Evolutionary conservation across 148 eudicot genomes (phyloP), one percentile per base, ranked within the genome.

Genomic region (Polygonum maritimum): DNA sequence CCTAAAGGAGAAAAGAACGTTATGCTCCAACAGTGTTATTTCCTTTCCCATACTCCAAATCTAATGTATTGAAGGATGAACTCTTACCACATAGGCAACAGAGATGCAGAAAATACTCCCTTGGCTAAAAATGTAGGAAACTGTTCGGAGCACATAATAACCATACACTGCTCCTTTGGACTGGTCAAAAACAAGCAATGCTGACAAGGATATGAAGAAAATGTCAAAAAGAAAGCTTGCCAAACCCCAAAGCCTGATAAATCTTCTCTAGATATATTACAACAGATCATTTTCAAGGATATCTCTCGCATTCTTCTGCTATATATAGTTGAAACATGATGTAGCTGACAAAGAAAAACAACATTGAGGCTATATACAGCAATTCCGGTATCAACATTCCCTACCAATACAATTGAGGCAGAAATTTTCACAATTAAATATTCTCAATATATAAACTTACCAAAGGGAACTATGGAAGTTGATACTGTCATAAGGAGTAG

Each of bases 41-140:
- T 38, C 44, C 45, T 38, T 36, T 14, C 44, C 10, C 5, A 15
- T 35, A 36, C 11, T 15, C 16, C 6, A 18, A 36, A 67, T 36
- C 21, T 67, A 9, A 35, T 13, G 7, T 41, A 15, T 14, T 35
- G 65, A 48, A 74, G 76, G 55, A 47, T 44, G 69, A 73, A 67
- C 40, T 78, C 91, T 89, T 88, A 93, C 98, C 83, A 86, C 96
- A 85, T 93, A 91, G 71, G 98, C 96, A 79, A 88, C 96, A 71
- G 96, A 75, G 73, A 93, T 93, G 92, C 92, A 91, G 85, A 93
- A 89, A 76, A 93, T 93, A 81, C 96, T 93, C 84, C 98, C 93
- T 75, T 91, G 96, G 81, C 98, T 93, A 76, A 91, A 84, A 54
- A 91, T 87, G 74, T 79, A 84, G 62, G 98, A 91, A 36, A 93